Base-by-base conservation (phyloP, 352 stramenopile species). In the Pythium dissotocum region DNA sequence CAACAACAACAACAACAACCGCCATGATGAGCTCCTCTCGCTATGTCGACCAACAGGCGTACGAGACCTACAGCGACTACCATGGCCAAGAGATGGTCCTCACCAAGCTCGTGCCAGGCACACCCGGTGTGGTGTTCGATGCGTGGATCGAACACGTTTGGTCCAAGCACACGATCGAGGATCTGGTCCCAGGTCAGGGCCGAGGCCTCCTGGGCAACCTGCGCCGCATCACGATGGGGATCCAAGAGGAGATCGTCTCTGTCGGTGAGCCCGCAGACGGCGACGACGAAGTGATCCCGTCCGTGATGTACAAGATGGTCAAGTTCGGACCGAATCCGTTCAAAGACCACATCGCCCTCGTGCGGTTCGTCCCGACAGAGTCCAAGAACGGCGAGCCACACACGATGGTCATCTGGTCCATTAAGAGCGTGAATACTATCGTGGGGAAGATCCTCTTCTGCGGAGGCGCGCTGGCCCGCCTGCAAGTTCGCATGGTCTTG, bases 201-300 rank as follows among this genome's bases (percentile, higher is more conserved):
- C 76, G 83, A 49, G 83, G 85, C 5, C 74, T 77, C 53, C 76
- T 87, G 5, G 85, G 85, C n/a, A 69, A 88, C 59, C 63, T 81
- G 52, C 83, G 28, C 61, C 9, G 71, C 78, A 36, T 62, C 78
- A 49, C 65, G 61, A 44, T 91, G 14, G 82, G 83, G 14, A 77
- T 91, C 32, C 70, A 81, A 58, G 83, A 91, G 55, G 75, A 91
- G 58, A 93, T 93, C 60, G 28, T 93, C 32, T 87, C 78, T 3
- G 82, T 55, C 1, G 85, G 85, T n/a, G 26, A 80, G 30, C 80
- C 78, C 14, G 63, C 75, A 21, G 65, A 73, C 8, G 24, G 56
- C 9, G 78, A 54, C 64, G 76, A 40, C 42, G 70, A 67, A 44
- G 55, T 28, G 66, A 84, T 91, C 67, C 72, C 79, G n/a, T 84